Base-by-base conservation (phyloP, 1,139 yeast genomes). In the Scheffersomyces titani region DNA sequence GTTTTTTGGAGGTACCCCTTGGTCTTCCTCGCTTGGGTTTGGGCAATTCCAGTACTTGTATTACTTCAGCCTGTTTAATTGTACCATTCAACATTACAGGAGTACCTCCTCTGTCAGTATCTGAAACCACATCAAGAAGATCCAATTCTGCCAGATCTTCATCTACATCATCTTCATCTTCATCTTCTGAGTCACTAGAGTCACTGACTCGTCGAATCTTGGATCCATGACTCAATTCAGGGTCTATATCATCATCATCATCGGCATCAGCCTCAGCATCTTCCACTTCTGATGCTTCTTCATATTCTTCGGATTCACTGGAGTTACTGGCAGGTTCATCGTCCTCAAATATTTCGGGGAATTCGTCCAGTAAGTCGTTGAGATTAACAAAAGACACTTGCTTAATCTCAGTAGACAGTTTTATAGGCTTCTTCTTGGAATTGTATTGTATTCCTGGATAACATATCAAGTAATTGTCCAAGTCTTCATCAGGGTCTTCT, bases 381-480 rank as follows among this genome's bases (percentile, higher is more conserved):
- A 46, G 49, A 22, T 6, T 36, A 48, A 19, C 47, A 6, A 19
- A 20, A 13, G 49, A 46, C 19, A 56, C 44, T 44, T 58, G 60
- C 44, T 61, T 64, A 7, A 61, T 58, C 49, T 61, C 63, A n/a
- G 57, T 57, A 2, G 56, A 54, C 30, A 54, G 61, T 49, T 57
- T 57, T 53, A 59, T 62, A 18, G 66, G 62, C 24, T 54, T 59
- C 51, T 59, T 57, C 49, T 58, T 64, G 13, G 51, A 52, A 24
- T 57, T 53, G 21, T 51, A 53, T 20, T 55, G 53, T 19, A 65
- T 62, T 0, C 77, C 80, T 11, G 80, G 80, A 56, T 67, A 66
- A 54, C 81, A 77, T 1, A 68, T 60, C 6, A 67, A 52, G 57
- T 68, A 76, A 52, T 73, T 63, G 16, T 66, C 69, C 5, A 69